Conservation (phyloP, 306 rosid species). For the Alnus rubra region DNA sequence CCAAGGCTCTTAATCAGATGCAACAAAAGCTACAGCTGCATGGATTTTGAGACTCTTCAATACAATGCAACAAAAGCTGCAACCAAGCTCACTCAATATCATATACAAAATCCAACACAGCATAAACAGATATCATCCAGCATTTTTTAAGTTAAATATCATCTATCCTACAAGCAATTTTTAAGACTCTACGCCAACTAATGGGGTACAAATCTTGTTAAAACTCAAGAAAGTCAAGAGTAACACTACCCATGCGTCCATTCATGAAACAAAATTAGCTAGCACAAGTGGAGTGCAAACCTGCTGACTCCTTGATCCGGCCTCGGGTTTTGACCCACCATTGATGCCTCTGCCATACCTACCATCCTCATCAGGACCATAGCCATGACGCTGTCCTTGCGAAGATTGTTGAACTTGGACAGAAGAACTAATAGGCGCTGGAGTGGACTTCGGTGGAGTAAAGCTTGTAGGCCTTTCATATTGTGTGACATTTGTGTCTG, state of each 20-base stretch:
- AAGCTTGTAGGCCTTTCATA: constrained; percentile 74
- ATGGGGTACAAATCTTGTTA: background rate
- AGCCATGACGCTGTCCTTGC: constrained; percentile 50
- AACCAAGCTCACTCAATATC: background rate
- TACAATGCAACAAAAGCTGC: background rate
- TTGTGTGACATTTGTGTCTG: constrained; percentile 94
- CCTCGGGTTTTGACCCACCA: constrained; percentile 52
- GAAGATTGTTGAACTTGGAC: constrained; percentile 73
- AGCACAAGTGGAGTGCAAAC: constrained; percentile 34
- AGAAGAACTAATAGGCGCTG: constrained; percentile 69
- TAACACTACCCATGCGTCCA: background rate
- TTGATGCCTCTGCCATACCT: constrained; percentile 63
- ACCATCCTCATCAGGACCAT: constrained; percentile 53
- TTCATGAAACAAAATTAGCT: constrained; percentile 2
- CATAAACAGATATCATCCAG: background rate
- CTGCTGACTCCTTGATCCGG: constrained; percentile 54
- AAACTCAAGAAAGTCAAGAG: background rate
- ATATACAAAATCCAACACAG: background rate
- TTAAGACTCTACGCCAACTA: background rate
- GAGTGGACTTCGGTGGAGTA: constrained; percentile 51
- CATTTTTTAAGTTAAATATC: background rate
- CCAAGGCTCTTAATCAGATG: background rate
- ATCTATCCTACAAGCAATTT: background rate
- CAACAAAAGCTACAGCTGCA: background rate
- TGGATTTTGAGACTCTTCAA: background rate